phyloP scores from a whole-genome alignment of 192 early-diverging fungal genomes.

The Rhizophagus prolifer region DNA sequence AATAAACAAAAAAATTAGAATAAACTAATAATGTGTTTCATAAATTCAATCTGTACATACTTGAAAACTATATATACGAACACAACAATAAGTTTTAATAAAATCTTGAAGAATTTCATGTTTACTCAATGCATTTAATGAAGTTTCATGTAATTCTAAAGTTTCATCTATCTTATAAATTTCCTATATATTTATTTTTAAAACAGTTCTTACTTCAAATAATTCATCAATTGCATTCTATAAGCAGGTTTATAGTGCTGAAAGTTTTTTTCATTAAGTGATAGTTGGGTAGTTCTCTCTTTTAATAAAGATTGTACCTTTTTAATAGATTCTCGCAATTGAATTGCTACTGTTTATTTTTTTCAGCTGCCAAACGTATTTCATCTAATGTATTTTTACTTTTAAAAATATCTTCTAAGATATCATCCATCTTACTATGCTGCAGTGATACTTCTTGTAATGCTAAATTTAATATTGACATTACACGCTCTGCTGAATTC shows the following conservation, averaged over 20 bases:
- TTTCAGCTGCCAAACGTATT: background rate
- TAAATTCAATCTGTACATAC: too few relatives aligned
- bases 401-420: background rate
- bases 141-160: too few relatives aligned
- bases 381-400: background rate
- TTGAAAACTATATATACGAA: too few relatives aligned
- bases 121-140: too few relatives aligned
- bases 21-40: too few relatives aligned
- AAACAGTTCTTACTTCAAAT: too few relatives aligned
- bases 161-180: too few relatives aligned
- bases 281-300: background rate
- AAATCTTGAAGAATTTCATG: too few relatives aligned
- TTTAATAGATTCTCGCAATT: background rate
- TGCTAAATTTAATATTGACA: conserved; percentile 9
- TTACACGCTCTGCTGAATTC: background rate
- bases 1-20: too few relatives aligned
- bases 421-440: background rate
- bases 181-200: too few relatives aligned
- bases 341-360: background rate
- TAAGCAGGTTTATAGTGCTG: background rate
- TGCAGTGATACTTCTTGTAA: background rate
- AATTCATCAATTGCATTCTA: too few relatives aligned
- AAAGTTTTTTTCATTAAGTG: background rate
- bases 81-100: too few relatives aligned
- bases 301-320: background rate